Conservation (phyloP, 768 basidiomycete species). For the Termitomyces sp. region DNA sequence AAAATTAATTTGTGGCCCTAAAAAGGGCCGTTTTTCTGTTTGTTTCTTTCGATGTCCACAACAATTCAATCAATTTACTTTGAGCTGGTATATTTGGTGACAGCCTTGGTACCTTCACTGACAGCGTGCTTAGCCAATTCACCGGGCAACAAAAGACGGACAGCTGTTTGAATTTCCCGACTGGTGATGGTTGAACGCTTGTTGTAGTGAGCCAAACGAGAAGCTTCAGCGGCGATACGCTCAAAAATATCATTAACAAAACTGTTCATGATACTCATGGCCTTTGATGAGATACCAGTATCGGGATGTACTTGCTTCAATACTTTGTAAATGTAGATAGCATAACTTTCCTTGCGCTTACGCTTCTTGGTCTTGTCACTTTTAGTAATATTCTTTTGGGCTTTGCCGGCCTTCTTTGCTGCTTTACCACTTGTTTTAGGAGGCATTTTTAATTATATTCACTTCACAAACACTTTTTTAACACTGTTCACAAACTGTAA, state of each 20-base stretch:
- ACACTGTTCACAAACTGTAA: not conserved
- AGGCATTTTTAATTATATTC: not conserved
- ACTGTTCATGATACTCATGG: constrained; percentile 80
- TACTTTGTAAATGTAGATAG: constrained; percentile 35
- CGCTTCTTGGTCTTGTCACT: not conserved
- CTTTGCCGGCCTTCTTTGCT: not conserved
- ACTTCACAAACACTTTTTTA: no score
- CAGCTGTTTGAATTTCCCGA: not conserved
- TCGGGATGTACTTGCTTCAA: constrained; percentile 92
- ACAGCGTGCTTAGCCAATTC: not conserved
- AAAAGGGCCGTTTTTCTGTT: not conserved
- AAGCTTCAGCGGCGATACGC: constrained; percentile 72
- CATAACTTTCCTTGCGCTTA: not conserved
- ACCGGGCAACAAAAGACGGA: not conserved
- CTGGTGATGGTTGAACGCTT: not conserved
- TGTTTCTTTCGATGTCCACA: not conserved
- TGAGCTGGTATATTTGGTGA: not conserved
- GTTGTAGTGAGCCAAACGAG: constrained; percentile 38
- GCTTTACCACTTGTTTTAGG: not conserved
- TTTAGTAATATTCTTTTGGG: not conserved
- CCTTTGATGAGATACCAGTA: constrained; percentile 91
- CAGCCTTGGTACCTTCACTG: not conserved
- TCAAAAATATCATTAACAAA: constrained; percentile 87
- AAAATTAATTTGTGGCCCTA: not conserved
- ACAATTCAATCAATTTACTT: not conserved